Conservation (phyloP, 1,284 basidiomycete genomes). For the Papiliotrema laurentii region DNA sequence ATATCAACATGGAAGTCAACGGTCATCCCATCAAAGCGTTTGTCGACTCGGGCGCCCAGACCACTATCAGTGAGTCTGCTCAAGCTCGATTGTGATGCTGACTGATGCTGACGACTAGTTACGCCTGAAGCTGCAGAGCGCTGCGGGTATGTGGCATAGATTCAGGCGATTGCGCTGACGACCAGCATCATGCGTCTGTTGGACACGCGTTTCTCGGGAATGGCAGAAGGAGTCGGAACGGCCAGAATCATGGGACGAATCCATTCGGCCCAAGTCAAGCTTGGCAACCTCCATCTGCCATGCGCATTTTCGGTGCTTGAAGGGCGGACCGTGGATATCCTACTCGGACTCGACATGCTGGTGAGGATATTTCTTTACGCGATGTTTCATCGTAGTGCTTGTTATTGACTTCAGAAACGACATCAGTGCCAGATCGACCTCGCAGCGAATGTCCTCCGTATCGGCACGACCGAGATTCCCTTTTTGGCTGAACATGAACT, state of each 20-base stretch:
- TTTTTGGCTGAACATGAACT: conserved; percentile 94
- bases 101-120: conserved; percentile 57
- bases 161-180: neutral
- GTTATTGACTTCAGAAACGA: conserved; percentile 57
- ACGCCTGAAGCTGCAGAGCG: conserved; percentile 89
- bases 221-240: conserved; percentile 92
- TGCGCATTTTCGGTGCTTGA: conserved; percentile 97
- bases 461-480: conserved; percentile 75
- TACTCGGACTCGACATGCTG: conserved; percentile 97
- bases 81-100: neutral
- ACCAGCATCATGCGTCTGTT: conserved; percentile 83
- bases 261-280: conserved; percentile 86
- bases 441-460: conserved; percentile 76
- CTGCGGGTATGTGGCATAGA: conserved; percentile 78
- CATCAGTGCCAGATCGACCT: conserved; percentile 96
- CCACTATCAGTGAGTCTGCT: conserved; percentile 75
- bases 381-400: neutral
- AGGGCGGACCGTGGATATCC: conserved; percentile 84
- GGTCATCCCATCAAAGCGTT: conserved; percentile 88
- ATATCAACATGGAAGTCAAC: conserved; percentile 77
- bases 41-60: conserved; percentile 95
- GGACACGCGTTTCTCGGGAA: conserved; percentile 80
- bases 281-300: conserved; percentile 75
- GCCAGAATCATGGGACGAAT: conserved; percentile 91
- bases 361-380: conserved; percentile 17